A percentile compares a stretch with the other conserved stretches of the same genome.
phyloP scores from a whole-genome alignment of 495 filamentous ascomycete genomes.

The Oleoguttula mirabilis region DNA sequence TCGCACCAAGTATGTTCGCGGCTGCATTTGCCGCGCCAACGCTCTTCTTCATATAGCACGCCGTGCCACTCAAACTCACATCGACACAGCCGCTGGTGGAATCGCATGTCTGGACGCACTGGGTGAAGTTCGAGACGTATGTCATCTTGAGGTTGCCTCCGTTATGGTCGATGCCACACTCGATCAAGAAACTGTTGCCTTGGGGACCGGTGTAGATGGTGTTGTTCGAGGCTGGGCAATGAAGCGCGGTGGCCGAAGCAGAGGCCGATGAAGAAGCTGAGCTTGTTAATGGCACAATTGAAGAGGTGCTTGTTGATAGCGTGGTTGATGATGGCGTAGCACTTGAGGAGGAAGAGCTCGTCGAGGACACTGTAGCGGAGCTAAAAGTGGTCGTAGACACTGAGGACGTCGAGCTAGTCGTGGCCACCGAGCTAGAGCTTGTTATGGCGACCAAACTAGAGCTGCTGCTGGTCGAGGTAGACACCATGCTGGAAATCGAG shows the following conservation, averaged over 20 bases:
- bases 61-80: constrained; percentile 9
- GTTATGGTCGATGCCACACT: constrained; percentile 18
- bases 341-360: not conserved
- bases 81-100: constrained; percentile 15
- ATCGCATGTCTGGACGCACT: constrained; percentile 17
- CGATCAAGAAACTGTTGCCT: constrained; percentile 8
- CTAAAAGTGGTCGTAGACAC: not conserved
- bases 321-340: not conserved
- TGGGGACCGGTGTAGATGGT: constrained; percentile 1
- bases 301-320: not conserved
- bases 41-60: constrained; percentile 18
- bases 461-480: not conserved
- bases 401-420: not conserved
- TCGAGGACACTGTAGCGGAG: not conserved
- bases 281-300: not conserved
- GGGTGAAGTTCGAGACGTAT: constrained; percentile 1
- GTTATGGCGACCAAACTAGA: not conserved
- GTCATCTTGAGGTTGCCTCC: constrained; percentile 12
- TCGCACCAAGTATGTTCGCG: not conserved
- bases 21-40: not conserved
- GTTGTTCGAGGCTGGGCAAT: not conserved
- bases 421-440: not conserved
- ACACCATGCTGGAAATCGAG: not conserved
- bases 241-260: not conserved
- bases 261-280: not conserved